phyloP scores from a whole-genome alignment of 2,329 filamentous ascomycete species.

The Aspergillus caelatus region DNA sequence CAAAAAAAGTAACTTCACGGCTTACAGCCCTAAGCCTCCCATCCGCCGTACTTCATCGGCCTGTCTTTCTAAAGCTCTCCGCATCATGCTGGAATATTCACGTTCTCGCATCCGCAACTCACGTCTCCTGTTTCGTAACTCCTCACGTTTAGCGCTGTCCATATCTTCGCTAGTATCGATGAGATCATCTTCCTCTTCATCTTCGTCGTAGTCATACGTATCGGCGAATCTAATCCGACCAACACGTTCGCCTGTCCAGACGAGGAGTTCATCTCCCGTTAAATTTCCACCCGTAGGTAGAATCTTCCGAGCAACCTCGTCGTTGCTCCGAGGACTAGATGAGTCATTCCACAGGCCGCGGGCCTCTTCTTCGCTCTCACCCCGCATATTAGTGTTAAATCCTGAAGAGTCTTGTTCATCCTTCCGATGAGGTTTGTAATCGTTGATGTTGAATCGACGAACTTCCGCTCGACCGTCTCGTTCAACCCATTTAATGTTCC shows the following conservation, averaged over 20 bases:
- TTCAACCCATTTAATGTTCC: slow-evolving; percentile 88
- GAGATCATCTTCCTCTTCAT: slow-evolving; percentile 41
- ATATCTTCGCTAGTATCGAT: slow-evolving; percentile 32
- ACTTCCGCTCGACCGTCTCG: slow-evolving; percentile 69
- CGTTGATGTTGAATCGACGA: slow-evolving; percentile 61
- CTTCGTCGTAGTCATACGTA: slow-evolving; percentile 35
- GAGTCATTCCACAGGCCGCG: slow-evolving; percentile 59
- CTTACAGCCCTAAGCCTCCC: slow-evolving; percentile 39
- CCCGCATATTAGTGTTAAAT: slow-evolving; percentile 5
- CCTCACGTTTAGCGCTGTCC: slow-evolving; percentile 31
- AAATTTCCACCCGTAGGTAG: slow-evolving; percentile 59
- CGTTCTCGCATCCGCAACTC: slow-evolving; percentile 39
- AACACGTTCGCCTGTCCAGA: slow-evolving; percentile 87
- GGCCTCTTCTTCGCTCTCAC: slow-evolving; percentile 28
- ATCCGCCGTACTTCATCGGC: slow-evolving; percentile 79
- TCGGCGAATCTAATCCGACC: slow-evolving; percentile 70
- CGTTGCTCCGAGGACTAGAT: slow-evolving; percentile 57
- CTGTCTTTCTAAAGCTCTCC: slow-evolving; percentile 72
- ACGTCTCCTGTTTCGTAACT: slow-evolving; percentile 33
- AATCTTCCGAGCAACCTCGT: slow-evolving; percentile 80
- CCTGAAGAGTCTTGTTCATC: not conserved
- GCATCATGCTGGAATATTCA: slow-evolving; percentile 73
- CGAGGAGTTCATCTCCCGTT: slow-evolving; percentile 67
- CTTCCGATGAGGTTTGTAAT: slow-evolving; percentile 24
- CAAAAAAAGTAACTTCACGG: not conserved